Conservation (phyloP, 306 rosid genomes). For the Pueraria montana region DNA sequence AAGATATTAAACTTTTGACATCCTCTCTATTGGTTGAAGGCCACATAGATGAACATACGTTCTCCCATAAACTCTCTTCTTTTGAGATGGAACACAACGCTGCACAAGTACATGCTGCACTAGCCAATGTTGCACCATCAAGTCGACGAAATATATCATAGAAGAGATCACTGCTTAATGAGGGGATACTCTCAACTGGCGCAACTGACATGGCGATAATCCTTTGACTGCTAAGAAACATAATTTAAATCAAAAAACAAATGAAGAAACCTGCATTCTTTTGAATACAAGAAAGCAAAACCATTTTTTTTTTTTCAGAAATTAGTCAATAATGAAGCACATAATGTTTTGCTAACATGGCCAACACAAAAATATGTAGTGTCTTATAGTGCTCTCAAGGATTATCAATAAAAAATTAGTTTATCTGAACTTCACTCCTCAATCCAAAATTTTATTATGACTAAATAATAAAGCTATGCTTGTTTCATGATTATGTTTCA, state of each 20-base stretch:
- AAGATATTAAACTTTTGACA: constrained; percentile 70
- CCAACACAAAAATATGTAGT: constrained; percentile 14
- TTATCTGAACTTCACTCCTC: constrained; percentile 4
- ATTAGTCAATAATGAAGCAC: not conserved
- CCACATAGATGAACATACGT: constrained; percentile 80
- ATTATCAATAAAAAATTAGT: not conserved
- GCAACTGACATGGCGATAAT: constrained; percentile 52
- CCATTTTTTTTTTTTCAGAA: not conserved
- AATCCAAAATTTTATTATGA: not conserved
- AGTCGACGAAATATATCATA: constrained; percentile 77
- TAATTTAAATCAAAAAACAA: constrained; percentile 25
- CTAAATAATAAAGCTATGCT: not conserved
- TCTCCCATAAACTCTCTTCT: constrained; percentile 85
- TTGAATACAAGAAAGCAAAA: not conserved
- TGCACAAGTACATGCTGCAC: constrained; percentile 83
- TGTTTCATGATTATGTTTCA: not conserved
- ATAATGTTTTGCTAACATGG: constrained; percentile 9
- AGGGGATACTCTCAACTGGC: constrained; percentile 59
- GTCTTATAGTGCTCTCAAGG: not conserved
- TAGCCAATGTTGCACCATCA: constrained; percentile 81
- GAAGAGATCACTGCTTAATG: constrained; percentile 78
- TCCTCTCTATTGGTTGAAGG: constrained; percentile 82
- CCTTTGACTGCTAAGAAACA: constrained; percentile 52
- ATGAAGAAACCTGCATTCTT: constrained; percentile 4
- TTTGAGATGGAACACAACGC: constrained; percentile 74